Base-by-base conservation (phyloP, 805 yeast species). In the Wickerhamomyces ciferrii region DNA sequence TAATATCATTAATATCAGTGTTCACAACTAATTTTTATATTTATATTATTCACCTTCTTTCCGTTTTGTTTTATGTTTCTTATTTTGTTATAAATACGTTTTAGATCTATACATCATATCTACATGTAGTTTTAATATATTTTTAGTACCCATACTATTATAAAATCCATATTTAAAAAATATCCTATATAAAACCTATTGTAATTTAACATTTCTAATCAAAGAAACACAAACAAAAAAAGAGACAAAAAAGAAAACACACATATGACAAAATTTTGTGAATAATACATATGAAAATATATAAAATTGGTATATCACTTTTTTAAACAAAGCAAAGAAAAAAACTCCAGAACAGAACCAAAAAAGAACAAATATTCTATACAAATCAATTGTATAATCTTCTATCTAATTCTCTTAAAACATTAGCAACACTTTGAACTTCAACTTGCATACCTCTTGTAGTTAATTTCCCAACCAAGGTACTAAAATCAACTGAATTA, bases 391-490 rank as follows among this genome's bases (percentile, higher is more conserved):
- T 54, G 42, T 57, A 51, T 41, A 56, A 24, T 38, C 63, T 48
- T 59, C 87, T 74, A 63, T 90, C 96, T 59, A 90, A 70, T 56
- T 88, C 94, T 32, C 96, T 71, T 51, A 89, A 68, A 19, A 88
- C 90, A 56, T 85, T 84, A 27, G 94, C 96, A 31, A 90, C 94
- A 54, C 89, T 80, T 57, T 84, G 88, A n/a, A 87, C 96, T 59
- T 90, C 97, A 41, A 90, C 96, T 57, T 84, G 88, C 84, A 87
- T 86, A 3, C 96, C 96, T 51, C 85, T 71, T 1, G 95, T 86
- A 27, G 84, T 80, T 53, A 89, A 72, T 55, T 84, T 79, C 14
- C 86, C 86, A 5, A 88, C 90, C 50, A 88, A 69, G 2, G 82
- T 78, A 45, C 85, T 78, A 58, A 88, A 80, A 51, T 87, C 94